A percentile compares a stretch with the other conserved stretches of the same genome.
Evolutionary conservation across 2,329 filamentous ascomycete species (phyloP).

Genomic region (Aspergillus alliaceus): DNA sequence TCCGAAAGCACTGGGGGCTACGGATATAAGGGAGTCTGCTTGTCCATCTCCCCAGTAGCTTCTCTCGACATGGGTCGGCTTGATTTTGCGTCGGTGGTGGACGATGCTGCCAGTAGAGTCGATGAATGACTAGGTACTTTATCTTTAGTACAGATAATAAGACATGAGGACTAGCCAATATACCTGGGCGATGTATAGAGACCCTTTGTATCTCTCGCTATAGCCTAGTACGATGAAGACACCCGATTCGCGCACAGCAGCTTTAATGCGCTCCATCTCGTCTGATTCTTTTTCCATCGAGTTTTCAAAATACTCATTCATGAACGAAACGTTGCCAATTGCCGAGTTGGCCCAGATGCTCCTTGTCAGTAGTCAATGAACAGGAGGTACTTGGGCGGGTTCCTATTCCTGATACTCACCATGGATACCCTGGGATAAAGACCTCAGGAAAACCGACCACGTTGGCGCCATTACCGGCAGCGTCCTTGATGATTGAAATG

Average conservation of each 20-base stretch:
- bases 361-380: neutral
- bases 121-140: conserved; percentile 36
- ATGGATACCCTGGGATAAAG: conserved; percentile 43
- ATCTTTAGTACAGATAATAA: neutral
- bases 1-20: conserved; percentile 40
- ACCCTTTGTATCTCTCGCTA: conserved; percentile 37
- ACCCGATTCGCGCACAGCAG: conserved; percentile 30
- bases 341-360: neutral
- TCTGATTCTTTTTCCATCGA: conserved; percentile 8
- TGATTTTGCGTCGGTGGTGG: conserved; percentile 49
- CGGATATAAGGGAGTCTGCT: conserved; percentile 34
- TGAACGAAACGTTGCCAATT: neutral
- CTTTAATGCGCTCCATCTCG: conserved; percentile 40
- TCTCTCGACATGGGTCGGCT: conserved; percentile 52
- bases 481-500: conserved; percentile 54
- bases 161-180: neutral
- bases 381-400: neutral
- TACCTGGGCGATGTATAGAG: conserved; percentile 46
- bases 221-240: conserved; percentile 46
- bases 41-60: conserved; percentile 47
- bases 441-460: conserved; percentile 54
- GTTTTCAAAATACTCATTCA: conserved; percentile 5
- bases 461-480: conserved; percentile 51
- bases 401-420: conserved; percentile 33
- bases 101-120: conserved; percentile 39